phyloP scores from a whole-genome alignment of 768 basidiomycete genomes.

The Strobilomyces dryophilus region DNA sequence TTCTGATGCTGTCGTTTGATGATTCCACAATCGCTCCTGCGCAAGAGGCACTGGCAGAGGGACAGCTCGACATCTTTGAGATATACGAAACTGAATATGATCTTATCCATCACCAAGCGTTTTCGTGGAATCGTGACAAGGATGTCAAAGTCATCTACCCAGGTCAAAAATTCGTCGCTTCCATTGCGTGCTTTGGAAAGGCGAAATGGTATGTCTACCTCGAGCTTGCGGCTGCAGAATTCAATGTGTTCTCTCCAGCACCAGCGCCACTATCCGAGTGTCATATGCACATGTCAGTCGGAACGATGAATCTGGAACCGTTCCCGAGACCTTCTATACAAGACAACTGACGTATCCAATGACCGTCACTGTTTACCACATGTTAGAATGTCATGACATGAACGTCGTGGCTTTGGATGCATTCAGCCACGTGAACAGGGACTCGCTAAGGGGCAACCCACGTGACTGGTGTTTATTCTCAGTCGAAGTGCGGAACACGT shows the following conservation, averaged over 20 bases:
- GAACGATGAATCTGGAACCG: conserved; percentile 26
- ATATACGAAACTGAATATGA: conserved; percentile 89
- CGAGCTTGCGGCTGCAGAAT: background rate
- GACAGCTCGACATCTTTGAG: conserved; percentile 76
- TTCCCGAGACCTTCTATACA: conserved; percentile 65
- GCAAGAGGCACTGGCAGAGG: conserved; percentile 74
- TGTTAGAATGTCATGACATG: conserved; percentile 85
- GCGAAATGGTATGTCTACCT: conserved; percentile 72
- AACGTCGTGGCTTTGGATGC: conserved; percentile 63
- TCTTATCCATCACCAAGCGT: conserved; percentile 71
- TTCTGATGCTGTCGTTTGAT: conserved; percentile 81
- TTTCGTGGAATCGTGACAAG: conserved; percentile 58
- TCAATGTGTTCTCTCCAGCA: conserved; percentile 41
- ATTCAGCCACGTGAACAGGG: conserved; percentile 20
- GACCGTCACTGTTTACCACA: conserved; percentile 91
- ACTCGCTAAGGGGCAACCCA: conserved; percentile 39
- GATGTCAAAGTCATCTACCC: conserved; percentile 54
- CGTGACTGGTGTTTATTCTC: conserved; percentile 83
- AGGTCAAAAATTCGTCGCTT: conserved; percentile 65
- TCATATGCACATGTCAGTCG: conserved; percentile 75
- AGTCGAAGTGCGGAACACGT: conserved; percentile 88
- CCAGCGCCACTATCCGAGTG: conserved; percentile 72
- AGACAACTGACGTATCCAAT: conserved; percentile 87
- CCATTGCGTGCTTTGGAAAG: conserved; percentile 81
- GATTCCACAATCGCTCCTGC: conserved; percentile 83